Evolutionary conservation across 805 yeast species (phyloP).

Genomic region (Zygosaccharomyces bailii): DNA sequence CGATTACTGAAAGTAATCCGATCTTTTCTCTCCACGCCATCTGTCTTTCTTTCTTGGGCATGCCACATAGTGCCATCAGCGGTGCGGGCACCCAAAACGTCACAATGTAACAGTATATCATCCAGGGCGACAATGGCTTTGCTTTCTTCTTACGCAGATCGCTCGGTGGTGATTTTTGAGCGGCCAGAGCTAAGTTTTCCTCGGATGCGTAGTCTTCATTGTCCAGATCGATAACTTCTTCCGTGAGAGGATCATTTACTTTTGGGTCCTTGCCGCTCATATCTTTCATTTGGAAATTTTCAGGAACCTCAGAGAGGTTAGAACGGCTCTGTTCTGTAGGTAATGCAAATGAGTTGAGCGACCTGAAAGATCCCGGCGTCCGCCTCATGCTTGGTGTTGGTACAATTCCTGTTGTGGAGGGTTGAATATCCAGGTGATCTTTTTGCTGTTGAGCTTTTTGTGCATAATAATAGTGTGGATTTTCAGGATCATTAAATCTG

Average conservation of each 20-base stretch:
- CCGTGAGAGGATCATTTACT: neutral
- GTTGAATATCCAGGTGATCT: constrained; percentile 58
- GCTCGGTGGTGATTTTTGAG: neutral
- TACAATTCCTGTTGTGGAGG: constrained; percentile 67
- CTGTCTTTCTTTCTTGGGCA: constrained; percentile 76
- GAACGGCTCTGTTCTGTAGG: neutral
- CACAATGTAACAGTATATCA: constrained; percentile 67
- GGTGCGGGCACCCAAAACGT: constrained; percentile 94
- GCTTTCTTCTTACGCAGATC: constrained; percentile 5
- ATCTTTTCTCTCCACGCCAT: constrained; percentile 97
- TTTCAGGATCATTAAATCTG: constrained; percentile 54
- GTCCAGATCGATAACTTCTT: constrained; percentile 2
- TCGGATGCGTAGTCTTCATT: constrained; percentile 2
- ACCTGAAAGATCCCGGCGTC: constrained; percentile 3
- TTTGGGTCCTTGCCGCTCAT: constrained; percentile 6
- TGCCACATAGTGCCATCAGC: constrained; percentile 52
- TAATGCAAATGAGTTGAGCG: constrained; percentile 1
- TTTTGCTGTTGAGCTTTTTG: constrained; percentile 67
- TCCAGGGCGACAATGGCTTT: constrained; percentile 49
- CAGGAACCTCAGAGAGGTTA: constrained; percentile 4
- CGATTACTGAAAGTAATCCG: constrained; percentile 73
- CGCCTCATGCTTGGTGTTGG: constrained; percentile 15
- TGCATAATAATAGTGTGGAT: constrained; percentile 75
- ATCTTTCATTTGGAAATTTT: constrained; percentile 4
- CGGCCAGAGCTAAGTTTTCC: constrained; percentile 1